Conservation (phyloP, 75 land plant species). For the Selaginella moellendorffii region DNA sequence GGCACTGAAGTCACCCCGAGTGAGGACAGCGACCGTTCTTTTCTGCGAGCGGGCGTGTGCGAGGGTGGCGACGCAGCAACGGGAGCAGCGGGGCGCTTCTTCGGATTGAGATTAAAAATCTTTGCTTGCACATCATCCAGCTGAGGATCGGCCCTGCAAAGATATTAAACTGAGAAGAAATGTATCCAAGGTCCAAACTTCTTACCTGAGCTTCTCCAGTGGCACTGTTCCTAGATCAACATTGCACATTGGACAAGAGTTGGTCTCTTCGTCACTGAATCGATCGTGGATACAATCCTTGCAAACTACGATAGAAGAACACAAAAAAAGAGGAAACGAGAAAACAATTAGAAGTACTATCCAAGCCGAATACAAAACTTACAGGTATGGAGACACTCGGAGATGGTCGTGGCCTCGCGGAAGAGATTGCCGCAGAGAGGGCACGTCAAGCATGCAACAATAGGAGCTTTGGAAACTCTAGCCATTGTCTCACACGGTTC, state of each 20-base stretch:
- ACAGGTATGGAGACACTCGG: slow-evolving; percentile 64
- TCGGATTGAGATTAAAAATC: not conserved
- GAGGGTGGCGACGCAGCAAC: too few relatives aligned
- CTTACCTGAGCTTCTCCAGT: slow-evolving; percentile 68
- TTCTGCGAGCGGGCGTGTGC: too few relatives aligned
- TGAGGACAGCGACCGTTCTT: not conserved
- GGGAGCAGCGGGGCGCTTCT: not conserved
- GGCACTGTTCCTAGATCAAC: slow-evolving; percentile 62
- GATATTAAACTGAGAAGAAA: not conserved
- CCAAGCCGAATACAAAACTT: not conserved
- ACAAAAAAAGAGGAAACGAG: too few relatives aligned
- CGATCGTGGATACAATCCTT: slow-evolving; percentile 62
- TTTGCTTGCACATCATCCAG: not conserved
- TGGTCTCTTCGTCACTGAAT: slow-evolving; percentile 52
- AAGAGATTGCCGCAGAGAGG: slow-evolving; percentile 53
- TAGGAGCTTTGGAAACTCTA: slow-evolving; percentile 35
- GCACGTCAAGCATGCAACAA: slow-evolving; percentile 65
- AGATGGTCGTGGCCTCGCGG: slow-evolving; percentile 62
- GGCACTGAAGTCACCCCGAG: not conserved
- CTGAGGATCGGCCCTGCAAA: not conserved
- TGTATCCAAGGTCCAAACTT: not conserved
- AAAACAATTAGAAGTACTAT: not conserved
- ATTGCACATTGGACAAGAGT: slow-evolving; percentile 72
- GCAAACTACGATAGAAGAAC: too few relatives aligned
- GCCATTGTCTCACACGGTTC: slow-evolving; percentile 13